Conservation (phyloP, 768 basidiomycete genomes). For the Boletus reticulatus region DNA sequence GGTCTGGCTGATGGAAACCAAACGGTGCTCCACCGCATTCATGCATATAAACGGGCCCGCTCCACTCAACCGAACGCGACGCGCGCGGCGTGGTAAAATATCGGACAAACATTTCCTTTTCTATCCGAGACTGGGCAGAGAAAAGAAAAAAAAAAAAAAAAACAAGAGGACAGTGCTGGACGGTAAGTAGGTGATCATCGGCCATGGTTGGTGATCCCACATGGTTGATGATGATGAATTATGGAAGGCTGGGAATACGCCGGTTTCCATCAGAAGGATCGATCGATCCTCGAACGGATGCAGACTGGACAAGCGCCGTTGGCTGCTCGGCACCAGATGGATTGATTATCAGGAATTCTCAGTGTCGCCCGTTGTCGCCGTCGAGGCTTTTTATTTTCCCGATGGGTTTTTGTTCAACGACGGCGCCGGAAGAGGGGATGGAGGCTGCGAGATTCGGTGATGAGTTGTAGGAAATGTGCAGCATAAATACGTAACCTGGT, state of each 20-base stretch:
- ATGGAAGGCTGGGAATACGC: slow-evolving; percentile 7
- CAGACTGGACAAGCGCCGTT: slow-evolving; percentile 13
- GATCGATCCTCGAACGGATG: slow-evolving; percentile 22
- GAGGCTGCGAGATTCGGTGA: slow-evolving; percentile 8
- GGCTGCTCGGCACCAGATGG: slow-evolving; percentile 5
- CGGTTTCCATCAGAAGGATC: slow-evolving; percentile 34
- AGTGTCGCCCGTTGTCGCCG: neutral
- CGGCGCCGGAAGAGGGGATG: slow-evolving; percentile 11
- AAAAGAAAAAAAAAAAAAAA: slow-evolving; percentile 7
- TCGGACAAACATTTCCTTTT: too few species aligned
- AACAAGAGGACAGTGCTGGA: slow-evolving; percentile 1
- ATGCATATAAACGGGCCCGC: neutral
- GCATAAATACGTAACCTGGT: slow-evolving; percentile 23
- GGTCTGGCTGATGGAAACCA: neutral
- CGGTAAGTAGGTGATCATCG: neutral
- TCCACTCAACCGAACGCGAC: neutral
- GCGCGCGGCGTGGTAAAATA: neutral
- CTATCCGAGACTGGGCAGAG: too few species aligned
- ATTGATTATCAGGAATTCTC: slow-evolving; percentile 7
- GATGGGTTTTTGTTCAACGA: neutral
- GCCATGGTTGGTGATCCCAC: neutral
- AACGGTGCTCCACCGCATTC: neutral
- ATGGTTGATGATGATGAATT: slow-evolving; percentile 11
- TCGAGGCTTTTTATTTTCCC: slow-evolving; percentile 5
- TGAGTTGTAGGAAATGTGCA: neutral